Evolutionary conservation across 1,139 yeast species (phyloP), one percentile per base, ranked within the genome.

Genomic region (Nakaseomyces nivariensis): DNA sequence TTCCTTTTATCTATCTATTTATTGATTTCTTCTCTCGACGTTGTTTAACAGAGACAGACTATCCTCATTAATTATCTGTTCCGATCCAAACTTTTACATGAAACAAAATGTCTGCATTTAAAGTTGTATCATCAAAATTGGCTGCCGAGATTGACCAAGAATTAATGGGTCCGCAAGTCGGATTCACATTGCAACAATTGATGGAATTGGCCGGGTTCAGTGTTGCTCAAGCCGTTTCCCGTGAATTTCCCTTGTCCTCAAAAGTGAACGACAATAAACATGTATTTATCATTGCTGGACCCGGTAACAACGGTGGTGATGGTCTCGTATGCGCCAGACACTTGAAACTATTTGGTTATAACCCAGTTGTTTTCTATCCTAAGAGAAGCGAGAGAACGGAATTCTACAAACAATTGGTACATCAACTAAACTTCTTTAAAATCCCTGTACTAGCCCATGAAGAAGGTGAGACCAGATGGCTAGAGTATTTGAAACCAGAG

Each of bases 151-250:
- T 92, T 42, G 98, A 92, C 62, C 75, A 76, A 53, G 96, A 89
- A 61, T 75, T 92, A 56, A 92, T 92, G 97, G 81, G 94, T 7
- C 68, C 83, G 0, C 81, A 81, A 1, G 79, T 69, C 27, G 87
- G 92, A 3, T 92, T 85, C 69, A 85, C 96, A 26, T 76, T 92
- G 49, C 97, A 90, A 63, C 98, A 92, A 62, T 70, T 92, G 69
- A 90, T 92, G 98, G 98, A 92, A 68, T 72, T 92, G 47, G 98
- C 98, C 0, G 98, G 98, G 0, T 73, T 90, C 32, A 81, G 97
- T 1, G 97, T 90, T 9, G 97, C 98, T 4, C 88, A 89, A 58
- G 89, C 96, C 0, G 75, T 90, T 1, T 80, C 77, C 61, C 75
- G 74, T 51, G 74, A 81, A 37, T 85, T 92, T 7, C 85, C 86